phyloP scores from a whole-genome alignment of 495 filamentous ascomycete species.

The Podospora pseudoanserina region DNA sequence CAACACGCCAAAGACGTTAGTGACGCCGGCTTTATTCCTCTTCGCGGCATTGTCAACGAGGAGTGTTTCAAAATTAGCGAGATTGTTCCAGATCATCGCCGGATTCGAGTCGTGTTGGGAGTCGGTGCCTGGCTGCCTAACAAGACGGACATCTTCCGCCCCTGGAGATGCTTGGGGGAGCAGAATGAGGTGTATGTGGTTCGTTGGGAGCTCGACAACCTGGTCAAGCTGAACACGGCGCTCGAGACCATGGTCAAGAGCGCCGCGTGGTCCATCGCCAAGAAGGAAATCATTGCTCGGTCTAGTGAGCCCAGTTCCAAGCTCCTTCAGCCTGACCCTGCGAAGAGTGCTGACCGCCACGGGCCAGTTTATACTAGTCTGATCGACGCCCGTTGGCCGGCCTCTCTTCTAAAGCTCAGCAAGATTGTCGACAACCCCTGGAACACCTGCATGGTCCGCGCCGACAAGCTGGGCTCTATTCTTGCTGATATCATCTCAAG shows the following conservation, averaged over 20 bases:
- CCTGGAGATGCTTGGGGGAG: slow-evolving; percentile 71
- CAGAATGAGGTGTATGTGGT: slow-evolving; percentile 78
- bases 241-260: slow-evolving; percentile 71
- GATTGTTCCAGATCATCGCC: slow-evolving; percentile 46
- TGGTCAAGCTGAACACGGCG: slow-evolving; percentile 72
- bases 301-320: slow-evolving; percentile 36
- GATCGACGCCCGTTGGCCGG: slow-evolving; percentile 68
- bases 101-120: slow-evolving; percentile 76
- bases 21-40: slow-evolving; percentile 84
- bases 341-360: slow-evolving; percentile 41
- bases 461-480: slow-evolving; percentile 81
- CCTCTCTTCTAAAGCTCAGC: slow-evolving; percentile 72
- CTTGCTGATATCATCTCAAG: slow-evolving; percentile 87
- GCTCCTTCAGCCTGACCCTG: slow-evolving; percentile 4
- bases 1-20: slow-evolving; percentile 79
- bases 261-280: slow-evolving; percentile 72
- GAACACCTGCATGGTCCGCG: slow-evolving; percentile 71
- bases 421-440: slow-evolving; percentile 88
- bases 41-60: slow-evolving; percentile 45
- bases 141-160: slow-evolving; percentile 62
- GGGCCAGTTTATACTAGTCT: slow-evolving; percentile 64
- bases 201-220: slow-evolving; percentile 74
- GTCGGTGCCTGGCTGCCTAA: slow-evolving; percentile 78
- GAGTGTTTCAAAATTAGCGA: slow-evolving; percentile 38
- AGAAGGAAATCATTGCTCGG: slow-evolving; percentile 63